Evolutionary conservation across 2,329 filamentous ascomycete genomes (phyloP).

Genomic region (Fusarium hainanense): DNA sequence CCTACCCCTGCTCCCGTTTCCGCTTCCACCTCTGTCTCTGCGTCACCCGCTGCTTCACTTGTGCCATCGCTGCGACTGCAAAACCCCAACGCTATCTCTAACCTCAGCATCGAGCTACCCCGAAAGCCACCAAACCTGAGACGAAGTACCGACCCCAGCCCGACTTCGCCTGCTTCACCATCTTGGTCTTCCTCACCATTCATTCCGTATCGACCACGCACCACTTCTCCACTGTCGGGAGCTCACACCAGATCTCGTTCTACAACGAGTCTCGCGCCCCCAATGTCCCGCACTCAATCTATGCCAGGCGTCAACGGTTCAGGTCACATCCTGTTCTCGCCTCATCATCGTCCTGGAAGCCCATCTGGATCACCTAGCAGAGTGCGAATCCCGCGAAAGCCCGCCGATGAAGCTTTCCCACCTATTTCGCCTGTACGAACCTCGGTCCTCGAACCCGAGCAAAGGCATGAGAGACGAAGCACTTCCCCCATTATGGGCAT

Average conservation of each 20-base stretch:
- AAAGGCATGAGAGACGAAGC: conserved; percentile 61
- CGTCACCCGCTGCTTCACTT: conserved; percentile 52
- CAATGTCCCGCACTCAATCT: conserved; percentile 72
- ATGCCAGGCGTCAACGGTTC: conserved; percentile 71
- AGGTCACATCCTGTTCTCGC: conserved; percentile 67
- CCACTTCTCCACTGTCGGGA: conserved; percentile 69
- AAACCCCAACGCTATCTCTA: conserved; percentile 51
- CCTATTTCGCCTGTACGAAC: conserved; percentile 63
- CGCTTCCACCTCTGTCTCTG: conserved; percentile 56
- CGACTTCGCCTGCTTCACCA: conserved; percentile 62
- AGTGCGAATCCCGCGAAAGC: conserved; percentile 64
- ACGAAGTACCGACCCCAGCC: conserved; percentile 68
- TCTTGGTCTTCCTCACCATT: conserved; percentile 59
- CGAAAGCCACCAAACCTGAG: conserved; percentile 66
- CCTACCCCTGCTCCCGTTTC: conserved; percentile 64
- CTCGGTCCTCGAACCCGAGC: conserved; percentile 67
- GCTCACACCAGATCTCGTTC: conserved; percentile 69
- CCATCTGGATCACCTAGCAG: conserved; percentile 65
- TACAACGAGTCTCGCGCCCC: conserved; percentile 63
- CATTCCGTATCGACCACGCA: conserved; percentile 70
- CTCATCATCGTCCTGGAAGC: conserved; percentile 65
- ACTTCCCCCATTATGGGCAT: conserved; percentile 61
- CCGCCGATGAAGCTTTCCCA: conserved; percentile 70
- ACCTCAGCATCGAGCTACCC: conserved; percentile 57
- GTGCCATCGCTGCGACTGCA: conserved; percentile 65